Conservation (phyloP, 23 red algal genomes). For the Gracilaria caudata region DNA sequence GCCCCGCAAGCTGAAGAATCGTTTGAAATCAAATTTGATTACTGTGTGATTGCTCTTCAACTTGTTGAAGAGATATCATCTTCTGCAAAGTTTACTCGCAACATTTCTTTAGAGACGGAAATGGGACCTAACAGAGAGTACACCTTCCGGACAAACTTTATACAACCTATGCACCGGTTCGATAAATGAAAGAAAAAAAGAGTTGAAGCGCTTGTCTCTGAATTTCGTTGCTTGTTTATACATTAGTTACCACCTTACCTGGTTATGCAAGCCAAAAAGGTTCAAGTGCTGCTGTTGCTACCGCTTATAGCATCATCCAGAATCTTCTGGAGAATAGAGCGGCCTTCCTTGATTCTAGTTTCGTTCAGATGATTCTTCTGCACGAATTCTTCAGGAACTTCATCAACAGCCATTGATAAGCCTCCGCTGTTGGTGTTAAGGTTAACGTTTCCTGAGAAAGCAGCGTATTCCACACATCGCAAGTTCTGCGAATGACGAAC, state of each 20-base stretch:
- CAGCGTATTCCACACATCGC: constrained; percentile 52
- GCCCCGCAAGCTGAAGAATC: no score
- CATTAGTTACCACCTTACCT: background rate
- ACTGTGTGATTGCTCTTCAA: no score
- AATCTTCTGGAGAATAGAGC: constrained; percentile 34
- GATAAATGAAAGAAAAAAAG: background rate
- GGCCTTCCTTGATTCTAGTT: constrained; percentile 35
- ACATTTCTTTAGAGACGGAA: background rate
- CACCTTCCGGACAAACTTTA: background rate
- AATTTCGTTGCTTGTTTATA: background rate
- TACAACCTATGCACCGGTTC: background rate
- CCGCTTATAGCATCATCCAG: constrained; percentile 35
- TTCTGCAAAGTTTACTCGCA: background rate
- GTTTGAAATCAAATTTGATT: no score
- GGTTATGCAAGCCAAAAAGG: background rate
- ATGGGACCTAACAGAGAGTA: background rate
- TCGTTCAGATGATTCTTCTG: constrained; percentile 50
- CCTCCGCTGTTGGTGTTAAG: constrained; percentile 29
- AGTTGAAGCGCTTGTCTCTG: background rate
- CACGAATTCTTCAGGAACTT: constrained; percentile 36
- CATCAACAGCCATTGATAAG: constrained; percentile 11
- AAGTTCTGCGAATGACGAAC: constrained; percentile 40
- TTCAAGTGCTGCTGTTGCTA: background rate
- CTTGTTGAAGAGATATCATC: no score
- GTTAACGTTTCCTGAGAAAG: constrained; percentile 33